Base-by-base conservation (phyloP, 2,329 filamentous ascomycete genomes). In the Colletotrichum aenigma region DNA sequence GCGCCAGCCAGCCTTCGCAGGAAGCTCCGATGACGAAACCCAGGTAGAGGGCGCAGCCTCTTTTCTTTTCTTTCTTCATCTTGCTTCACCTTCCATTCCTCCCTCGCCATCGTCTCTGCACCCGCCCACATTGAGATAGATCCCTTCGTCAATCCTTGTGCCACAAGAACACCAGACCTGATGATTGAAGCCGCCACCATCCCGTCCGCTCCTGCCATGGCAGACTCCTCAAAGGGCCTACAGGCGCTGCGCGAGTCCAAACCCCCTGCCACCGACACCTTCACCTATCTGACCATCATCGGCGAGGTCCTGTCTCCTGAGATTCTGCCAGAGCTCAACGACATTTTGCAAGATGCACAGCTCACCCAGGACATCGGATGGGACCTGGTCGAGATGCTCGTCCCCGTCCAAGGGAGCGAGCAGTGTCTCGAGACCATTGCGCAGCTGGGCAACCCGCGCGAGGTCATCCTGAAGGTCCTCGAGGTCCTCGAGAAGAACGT, bases 401-500 rank as follows among this genome's bases (percentile, higher is more conserved):
- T 96, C 28, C 88, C 91, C 43, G 85, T 95, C 7, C 88, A 94
- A 2, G 91, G 89, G 15, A 93, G 93, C n/a, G 92, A 94, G 78
- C 84, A 88, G 62, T 96, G 94, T 81, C 87, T 96, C 18, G 91
- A 93, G 81, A 94, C 93, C 34, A 92, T 96, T 68, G 94, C 94
- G 36, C 90, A 93, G 28, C 88, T 95, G 52, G 95, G 94, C 66
- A 97, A 96, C 81, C 95, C 95, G 2, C 89, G 94, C 66, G 95
- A 97, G 83, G 94, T 96, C 61, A 93, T 96, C 75, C 87, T 97
- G 79, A 96, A 96, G 82, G 92, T 95, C 34, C 93, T 95, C 30
- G 94, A 96, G 82, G 91, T 91, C 16, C 86, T 97, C 76, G 91
- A 94, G 67, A 88, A 91, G 62, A 83, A 84, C 7, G 82, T 84